Evolutionary conservation across 108 stramenopile genomes (phyloP), one percentile per base, ranked within the genome.

Genomic region (Skeletonema grethae): DNA sequence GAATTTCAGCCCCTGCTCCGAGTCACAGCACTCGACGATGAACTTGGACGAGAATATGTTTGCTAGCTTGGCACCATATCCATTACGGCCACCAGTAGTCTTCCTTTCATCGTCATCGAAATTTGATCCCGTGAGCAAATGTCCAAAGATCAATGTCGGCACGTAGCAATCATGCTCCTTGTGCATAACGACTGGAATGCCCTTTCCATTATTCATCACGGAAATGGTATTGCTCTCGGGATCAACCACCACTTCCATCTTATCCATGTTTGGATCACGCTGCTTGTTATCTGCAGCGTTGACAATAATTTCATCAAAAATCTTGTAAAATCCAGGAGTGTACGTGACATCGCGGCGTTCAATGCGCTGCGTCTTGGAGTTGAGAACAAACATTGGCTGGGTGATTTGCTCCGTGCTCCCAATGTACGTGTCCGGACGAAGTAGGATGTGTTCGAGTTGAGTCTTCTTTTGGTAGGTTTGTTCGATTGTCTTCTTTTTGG

Each of bases 231-330:
- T 89, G 24, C 53, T 61, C 16, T 65, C 88, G 0, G 72, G 66
- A 68, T 97, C 85, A 57, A 98, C 86, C 7, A 56, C 73, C 36
- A 99, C 91, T 35, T 98, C 97, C 43, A 99, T 86, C 73, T 81
- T 82, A 79, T 95, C 89, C 98, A 99, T 99, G 22, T 89, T 80
- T 25, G 92, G 82, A 88, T 99, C 97, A 29, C 99, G 96, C 85
- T 99, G 98, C 83, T 99, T 99, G 89, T 99, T 99, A 82, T 99
- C 99, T 0, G 97, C 93, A 38, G 99, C 99, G 81, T 99, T 99
- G 46, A 99, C 98, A 34, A 99, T 83, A 75, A 99, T 99, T 85
- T 99, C 99, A 76, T 99, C 99, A 73, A 98, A 99, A 61, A 99
- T 99, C 75, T 99, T 99, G 96, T 82, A 99, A 29, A 99, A 85